phyloP scores from a whole-genome alignment of 768 basidiomycete species.

The Rubroboletus satanas region DNA sequence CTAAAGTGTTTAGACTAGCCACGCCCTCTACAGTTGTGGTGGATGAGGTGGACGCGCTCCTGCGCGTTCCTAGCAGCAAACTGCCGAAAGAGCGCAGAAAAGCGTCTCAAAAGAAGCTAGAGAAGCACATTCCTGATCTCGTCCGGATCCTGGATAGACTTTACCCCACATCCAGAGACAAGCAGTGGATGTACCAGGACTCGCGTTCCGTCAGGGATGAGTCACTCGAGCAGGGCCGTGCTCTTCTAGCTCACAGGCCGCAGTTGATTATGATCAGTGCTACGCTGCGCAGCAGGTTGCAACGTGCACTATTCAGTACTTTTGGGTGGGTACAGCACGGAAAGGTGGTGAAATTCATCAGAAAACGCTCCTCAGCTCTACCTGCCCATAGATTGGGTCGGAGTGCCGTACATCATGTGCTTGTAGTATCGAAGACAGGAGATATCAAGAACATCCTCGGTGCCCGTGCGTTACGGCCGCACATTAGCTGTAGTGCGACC shows the following conservation, averaged over 20 bases:
- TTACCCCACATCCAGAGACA: constrained; percentile 37
- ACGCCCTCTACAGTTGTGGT: constrained; percentile 58
- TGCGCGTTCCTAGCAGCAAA: constrained; percentile 46
- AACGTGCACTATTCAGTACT: constrained; percentile 41
- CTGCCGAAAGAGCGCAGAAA: constrained; percentile 37
- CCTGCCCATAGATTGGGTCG: constrained; percentile 27
- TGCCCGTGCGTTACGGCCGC: constrained; percentile 28
- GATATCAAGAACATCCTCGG: constrained; percentile 52
- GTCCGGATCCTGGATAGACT: constrained; percentile 57
- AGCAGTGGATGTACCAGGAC: not conserved
- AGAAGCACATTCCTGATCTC: constrained; percentile 55
- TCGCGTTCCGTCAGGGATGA: constrained; percentile 1
- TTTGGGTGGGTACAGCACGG: constrained; percentile 56
- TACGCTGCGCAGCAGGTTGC: constrained; percentile 52
- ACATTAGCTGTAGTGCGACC: not conserved
- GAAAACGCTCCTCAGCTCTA: constrained; percentile 22
- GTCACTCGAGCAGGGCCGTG: constrained; percentile 6
- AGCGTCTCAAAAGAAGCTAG: constrained; percentile 37
- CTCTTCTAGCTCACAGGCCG: constrained; percentile 31
- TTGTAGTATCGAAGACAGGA: constrained; percentile 56
- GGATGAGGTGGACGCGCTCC: constrained; percentile 73
- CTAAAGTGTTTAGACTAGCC: constrained; percentile 41
- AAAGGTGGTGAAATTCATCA: constrained; percentile 32
- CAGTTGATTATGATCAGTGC: constrained; percentile 72
- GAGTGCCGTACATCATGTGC: constrained; percentile 47